Conservation (phyloP, 306 rosid genomes). For the Lathyrus tuberosus region DNA sequence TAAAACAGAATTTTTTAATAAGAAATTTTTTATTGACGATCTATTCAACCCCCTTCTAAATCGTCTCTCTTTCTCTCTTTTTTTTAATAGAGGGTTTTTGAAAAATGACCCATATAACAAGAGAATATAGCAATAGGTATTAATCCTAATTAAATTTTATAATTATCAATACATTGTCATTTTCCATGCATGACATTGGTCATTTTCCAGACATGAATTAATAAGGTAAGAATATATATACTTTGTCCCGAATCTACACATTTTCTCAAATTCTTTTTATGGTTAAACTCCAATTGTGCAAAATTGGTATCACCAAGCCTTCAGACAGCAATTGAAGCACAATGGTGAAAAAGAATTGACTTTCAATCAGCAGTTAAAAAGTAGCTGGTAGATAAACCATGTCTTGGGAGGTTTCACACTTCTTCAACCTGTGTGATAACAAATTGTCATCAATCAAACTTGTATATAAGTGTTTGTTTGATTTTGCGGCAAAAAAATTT, state of each 20-base stretch:
- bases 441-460: slow-evolving; percentile 25
- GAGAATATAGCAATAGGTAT: too few species aligned
- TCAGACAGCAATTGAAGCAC: slow-evolving; percentile 31
- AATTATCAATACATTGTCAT: not conserved
- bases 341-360: slow-evolving; percentile 40
- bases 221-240: too few species aligned
- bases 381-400: slow-evolving; percentile 38
- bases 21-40: too few species aligned
- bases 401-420: slow-evolving; percentile 43
- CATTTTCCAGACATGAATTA: too few species aligned
- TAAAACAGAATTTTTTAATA: too few species aligned
- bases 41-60: too few species aligned
- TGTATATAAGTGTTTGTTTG: not conserved
- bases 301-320: slow-evolving; percentile 49
- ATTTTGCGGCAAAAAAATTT: not conserved
- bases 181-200: not conserved
- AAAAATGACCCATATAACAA: too few species aligned
- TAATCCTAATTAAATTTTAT: too few species aligned
- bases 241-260: slow-evolving; percentile 29
- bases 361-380: slow-evolving; percentile 46
- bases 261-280: slow-evolving; percentile 36
- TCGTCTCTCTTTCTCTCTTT: too few species aligned
- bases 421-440: slow-evolving; percentile 52
- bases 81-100: too few species aligned
- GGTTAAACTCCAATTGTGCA: slow-evolving; percentile 32